Evolutionary conservation across 345 rosid genomes (phyloP).

Genomic region (Eucalyptus shirleyi): DNA sequence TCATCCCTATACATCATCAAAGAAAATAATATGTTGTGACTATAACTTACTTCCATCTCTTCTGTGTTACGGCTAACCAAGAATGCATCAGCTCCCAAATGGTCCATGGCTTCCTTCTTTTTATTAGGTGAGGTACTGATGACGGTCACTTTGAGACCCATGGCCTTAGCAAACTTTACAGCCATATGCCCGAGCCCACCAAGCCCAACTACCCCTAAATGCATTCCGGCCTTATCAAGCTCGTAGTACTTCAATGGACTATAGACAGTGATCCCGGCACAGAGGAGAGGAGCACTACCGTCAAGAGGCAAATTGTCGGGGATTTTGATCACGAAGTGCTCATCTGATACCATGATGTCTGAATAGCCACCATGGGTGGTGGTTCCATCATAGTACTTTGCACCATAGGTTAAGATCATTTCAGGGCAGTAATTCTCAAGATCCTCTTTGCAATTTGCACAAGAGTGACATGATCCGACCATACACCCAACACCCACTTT

Average conservation of each 20-base stretch:
- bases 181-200: conserved; percentile 21
- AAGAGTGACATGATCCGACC: conserved; percentile 10
- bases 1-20: neutral
- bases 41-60: conserved; percentile 7
- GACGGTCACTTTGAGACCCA: conserved; percentile 23
- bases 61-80: conserved; percentile 19
- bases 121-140: conserved; percentile 33
- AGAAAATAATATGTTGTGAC: neutral
- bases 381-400: conserved; percentile 8
- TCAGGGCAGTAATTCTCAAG: conserved; percentile 1
- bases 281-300: conserved; percentile 41
- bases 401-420: neutral
- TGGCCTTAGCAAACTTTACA: conserved; percentile 36
- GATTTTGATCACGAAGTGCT: conserved; percentile 34
- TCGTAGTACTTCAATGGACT: conserved; percentile 45
- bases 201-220: conserved; percentile 28
- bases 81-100: conserved; percentile 26
- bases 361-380: conserved; percentile 21
- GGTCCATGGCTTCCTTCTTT: conserved; percentile 20
- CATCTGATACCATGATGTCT: conserved; percentile 31
- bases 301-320: conserved; percentile 42
- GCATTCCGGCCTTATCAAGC: conserved; percentile 8
- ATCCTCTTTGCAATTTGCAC: neutral
- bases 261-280: conserved; percentile 59
- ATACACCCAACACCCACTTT: conserved; percentile 26